phyloP scores from a whole-genome alignment of 1,284 basidiomycete genomes.

The Ceratobasidium sp. region DNA sequence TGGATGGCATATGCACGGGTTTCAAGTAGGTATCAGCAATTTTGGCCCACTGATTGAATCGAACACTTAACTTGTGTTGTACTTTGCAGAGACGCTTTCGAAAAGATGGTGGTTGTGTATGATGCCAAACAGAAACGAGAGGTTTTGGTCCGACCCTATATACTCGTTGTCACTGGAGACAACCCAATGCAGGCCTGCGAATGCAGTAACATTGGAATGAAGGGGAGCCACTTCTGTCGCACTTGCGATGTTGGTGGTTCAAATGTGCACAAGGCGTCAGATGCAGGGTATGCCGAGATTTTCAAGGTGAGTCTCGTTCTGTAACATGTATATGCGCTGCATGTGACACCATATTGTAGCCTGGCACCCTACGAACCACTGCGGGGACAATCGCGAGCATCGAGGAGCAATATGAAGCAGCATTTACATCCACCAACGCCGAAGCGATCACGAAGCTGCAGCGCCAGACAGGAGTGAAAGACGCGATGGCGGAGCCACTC shows the following conservation, averaged over 20 bases:
- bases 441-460: background rate
- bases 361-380: background rate
- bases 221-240: slow-evolving; percentile 37
- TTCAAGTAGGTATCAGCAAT: slow-evolving; percentile 20
- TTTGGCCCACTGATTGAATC: background rate
- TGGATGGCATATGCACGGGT: slow-evolving; percentile 3
- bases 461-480: slow-evolving; percentile 20
- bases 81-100: background rate
- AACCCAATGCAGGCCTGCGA: slow-evolving; percentile 44
- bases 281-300: slow-evolving; percentile 37
- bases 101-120: slow-evolving; percentile 45
- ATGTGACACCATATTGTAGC: background rate
- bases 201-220: slow-evolving; percentile 31
- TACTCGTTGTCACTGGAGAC: slow-evolving; percentile 25
- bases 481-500: slow-evolving; percentile 10
- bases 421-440: background rate
- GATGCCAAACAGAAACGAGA: slow-evolving; percentile 47
- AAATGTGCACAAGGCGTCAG: slow-evolving; percentile 5
- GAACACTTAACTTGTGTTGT: background rate
- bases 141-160: slow-evolving; percentile 44
- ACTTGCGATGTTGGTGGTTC: slow-evolving; percentile 43
- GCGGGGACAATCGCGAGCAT: background rate
- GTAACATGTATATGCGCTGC: too few relatives aligned
- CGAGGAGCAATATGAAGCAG: slow-evolving; percentile 3
- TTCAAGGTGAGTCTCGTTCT: slow-evolving; percentile 30